Conservation (phyloP, 306 rosid species). For the Ochetophila trinervis region DNA sequence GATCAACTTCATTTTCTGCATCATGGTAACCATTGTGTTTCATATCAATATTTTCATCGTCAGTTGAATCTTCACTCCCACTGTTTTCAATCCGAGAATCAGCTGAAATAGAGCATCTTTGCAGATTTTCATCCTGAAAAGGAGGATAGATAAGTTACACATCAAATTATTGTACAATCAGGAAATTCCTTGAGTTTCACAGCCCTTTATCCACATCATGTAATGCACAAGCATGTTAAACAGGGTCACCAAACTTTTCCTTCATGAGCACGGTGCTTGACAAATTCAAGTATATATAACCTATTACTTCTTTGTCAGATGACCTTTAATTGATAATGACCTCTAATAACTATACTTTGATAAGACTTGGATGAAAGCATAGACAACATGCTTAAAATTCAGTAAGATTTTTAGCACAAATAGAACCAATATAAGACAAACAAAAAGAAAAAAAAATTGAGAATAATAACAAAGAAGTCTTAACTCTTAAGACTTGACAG, state of each 20-base stretch:
- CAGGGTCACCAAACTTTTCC: neutral
- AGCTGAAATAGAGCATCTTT: conserved; percentile 93
- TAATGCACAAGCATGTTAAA: neutral
- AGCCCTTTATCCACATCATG: neutral
- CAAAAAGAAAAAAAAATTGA: too few relatives aligned
- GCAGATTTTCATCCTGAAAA: conserved; percentile 86
- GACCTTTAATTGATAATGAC: neutral
- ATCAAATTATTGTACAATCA: conserved; percentile 3
- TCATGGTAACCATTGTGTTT: conserved; percentile 94
- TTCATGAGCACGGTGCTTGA: neutral
- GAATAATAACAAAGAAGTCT: too few relatives aligned
- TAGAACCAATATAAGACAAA: too few relatives aligned
- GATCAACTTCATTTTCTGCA: conserved; percentile 91
- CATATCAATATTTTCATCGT: conserved; percentile 67
- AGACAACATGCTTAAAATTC: too few relatives aligned
- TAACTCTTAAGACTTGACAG: neutral
- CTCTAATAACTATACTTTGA: too few relatives aligned
- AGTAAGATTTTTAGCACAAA: too few relatives aligned
- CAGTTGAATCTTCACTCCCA: conserved; percentile 85
- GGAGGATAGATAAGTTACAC: conserved; percentile 8
- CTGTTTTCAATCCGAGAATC: conserved; percentile 91
- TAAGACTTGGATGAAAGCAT: too few relatives aligned
- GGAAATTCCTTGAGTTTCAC: neutral
- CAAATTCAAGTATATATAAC: neutral
- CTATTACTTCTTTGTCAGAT: neutral